These are phyloP conservation scores for Thielaviopsis punctulata DNA, from an alignment of 2,329 filamentous ascomycete species.

Conservation along the genomic window DNA sequence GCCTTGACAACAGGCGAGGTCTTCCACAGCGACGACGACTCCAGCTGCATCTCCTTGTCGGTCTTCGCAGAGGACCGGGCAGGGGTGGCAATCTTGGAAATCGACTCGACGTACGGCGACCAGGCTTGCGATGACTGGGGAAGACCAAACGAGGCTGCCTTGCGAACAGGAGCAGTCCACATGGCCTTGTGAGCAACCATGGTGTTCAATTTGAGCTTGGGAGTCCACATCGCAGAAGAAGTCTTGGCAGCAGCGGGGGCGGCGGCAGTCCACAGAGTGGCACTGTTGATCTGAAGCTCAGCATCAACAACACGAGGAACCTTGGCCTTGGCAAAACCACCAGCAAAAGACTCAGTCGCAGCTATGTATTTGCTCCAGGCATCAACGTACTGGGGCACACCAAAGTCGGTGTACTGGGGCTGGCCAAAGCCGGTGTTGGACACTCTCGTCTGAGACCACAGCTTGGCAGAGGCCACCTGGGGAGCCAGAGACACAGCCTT, in stretches of 20 bases:
- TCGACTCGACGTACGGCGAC: not conserved
- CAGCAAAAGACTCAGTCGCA: not conserved
- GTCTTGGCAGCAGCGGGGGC: not conserved
- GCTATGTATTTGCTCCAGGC: conserved; percentile 9
- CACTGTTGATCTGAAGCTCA: conserved; percentile 4
- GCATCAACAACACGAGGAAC: not conserved
- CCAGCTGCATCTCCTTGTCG: conserved; percentile 1
- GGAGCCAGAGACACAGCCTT: not conserved
- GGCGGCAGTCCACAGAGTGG: not conserved
- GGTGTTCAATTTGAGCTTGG: not conserved
- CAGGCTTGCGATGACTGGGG: not conserved
- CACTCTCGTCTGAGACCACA: conserved; percentile 1
- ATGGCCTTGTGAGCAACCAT: not conserved
- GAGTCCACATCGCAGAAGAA: not conserved
- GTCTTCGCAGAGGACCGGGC: not conserved
- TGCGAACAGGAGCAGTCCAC: not conserved
- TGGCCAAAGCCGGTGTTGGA: conserved; percentile 1
- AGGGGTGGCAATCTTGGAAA: not conserved
- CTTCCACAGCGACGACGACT: conserved; percentile 20
- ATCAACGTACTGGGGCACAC: conserved; percentile 4
- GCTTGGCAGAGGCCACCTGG: not conserved
- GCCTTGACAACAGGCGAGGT: conserved; percentile 13
- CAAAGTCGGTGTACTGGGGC: conserved; percentile 1
- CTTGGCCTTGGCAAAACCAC: not conserved
- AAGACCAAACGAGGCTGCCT: not conserved